A percentile compares a stretch with the other conserved stretches of the same genome.
These are phyloP conservation scores for Neofusicoccum sp. DNA, from an alignment of 2,329 filamentous ascomycete genomes.

Conservation along the genomic window DNA sequence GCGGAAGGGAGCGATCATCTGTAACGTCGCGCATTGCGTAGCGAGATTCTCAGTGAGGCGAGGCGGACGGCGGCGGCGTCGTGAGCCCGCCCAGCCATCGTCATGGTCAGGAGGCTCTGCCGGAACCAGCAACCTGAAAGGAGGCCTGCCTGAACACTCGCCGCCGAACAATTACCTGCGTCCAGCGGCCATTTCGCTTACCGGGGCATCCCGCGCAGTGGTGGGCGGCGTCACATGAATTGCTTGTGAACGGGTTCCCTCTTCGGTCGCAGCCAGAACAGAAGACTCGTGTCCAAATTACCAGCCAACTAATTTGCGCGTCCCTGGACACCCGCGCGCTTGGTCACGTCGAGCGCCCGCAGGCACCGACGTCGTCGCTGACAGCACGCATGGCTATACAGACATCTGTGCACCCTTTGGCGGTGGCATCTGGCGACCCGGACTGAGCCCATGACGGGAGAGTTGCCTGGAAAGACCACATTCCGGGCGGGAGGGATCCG, in stretches of 20 bases:
- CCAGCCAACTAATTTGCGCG: constrained; percentile 11
- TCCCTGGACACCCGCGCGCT: neutral
- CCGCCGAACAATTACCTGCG: constrained; percentile 10
- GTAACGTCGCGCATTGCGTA: constrained; percentile 12
- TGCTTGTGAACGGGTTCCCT: neutral
- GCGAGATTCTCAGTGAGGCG: constrained; percentile 16
- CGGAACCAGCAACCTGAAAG: constrained; percentile 10
- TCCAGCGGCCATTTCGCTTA: constrained; percentile 11
- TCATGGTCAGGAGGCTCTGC: constrained; percentile 4
- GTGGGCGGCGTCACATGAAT: neutral
- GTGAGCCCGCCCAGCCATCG: constrained; percentile 4
- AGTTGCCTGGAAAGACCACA: neutral
- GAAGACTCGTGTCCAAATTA: constrained; percentile 10
- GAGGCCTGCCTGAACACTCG: neutral
- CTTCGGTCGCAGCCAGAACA: constrained; percentile 2
- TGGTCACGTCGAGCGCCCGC: no score
- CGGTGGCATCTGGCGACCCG: constrained; percentile 1
- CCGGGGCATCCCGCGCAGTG: constrained; percentile 3
- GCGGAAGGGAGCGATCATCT: constrained; percentile 11
- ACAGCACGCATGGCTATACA: neutral
- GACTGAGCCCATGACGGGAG: constrained; percentile 3
- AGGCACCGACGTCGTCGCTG: neutral
- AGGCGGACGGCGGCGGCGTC: constrained; percentile 3
- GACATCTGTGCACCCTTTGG: neutral
- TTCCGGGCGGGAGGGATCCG: neutral